Conservation (phyloP, 2,329 filamentous ascomycete genomes). For the Herpotrichia juniperi region DNA sequence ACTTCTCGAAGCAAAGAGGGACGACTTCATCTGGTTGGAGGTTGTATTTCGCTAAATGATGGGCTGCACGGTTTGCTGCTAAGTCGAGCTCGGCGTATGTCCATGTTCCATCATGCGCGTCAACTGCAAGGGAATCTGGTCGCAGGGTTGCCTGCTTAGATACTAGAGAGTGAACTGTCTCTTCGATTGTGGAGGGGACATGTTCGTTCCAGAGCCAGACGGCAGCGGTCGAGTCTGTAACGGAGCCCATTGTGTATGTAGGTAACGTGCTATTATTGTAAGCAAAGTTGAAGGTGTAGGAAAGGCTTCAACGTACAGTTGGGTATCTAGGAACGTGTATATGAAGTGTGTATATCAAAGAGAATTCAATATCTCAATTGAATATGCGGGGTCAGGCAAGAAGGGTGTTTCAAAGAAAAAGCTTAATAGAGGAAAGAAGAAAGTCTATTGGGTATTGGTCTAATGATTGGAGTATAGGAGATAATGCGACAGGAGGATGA, state of each 20-base stretch:
- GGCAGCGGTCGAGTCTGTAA: slow-evolving; percentile 14
- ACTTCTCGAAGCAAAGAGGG: slow-evolving; percentile 31
- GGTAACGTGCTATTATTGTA: background rate
- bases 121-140: slow-evolving; percentile 25
- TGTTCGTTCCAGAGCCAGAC: slow-evolving; percentile 20
- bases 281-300: too few relatives aligned
- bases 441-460: slow-evolving; percentile 8
- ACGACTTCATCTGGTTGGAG: slow-evolving; percentile 17
- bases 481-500: background rate
- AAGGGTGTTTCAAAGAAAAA: background rate
- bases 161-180: slow-evolving; percentile 24
- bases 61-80: slow-evolving; percentile 18
- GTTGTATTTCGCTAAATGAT: slow-evolving; percentile 9
- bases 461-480: slow-evolving; percentile 1
- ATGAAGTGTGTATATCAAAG: background rate
- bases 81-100: slow-evolving; percentile 30
- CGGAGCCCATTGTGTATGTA: slow-evolving; percentile 14
- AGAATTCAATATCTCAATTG: slow-evolving; percentile 1
- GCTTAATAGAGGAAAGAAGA: background rate
- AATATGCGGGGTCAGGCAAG: background rate
- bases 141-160: slow-evolving; percentile 13
- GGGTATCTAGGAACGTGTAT: background rate
- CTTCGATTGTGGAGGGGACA: slow-evolving; percentile 11
- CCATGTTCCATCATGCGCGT: slow-evolving; percentile 31
- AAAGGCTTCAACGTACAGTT: background rate